phyloP scores from a whole-genome alignment of 116 monocot species.

The Cymodocea nodosa region DNA sequence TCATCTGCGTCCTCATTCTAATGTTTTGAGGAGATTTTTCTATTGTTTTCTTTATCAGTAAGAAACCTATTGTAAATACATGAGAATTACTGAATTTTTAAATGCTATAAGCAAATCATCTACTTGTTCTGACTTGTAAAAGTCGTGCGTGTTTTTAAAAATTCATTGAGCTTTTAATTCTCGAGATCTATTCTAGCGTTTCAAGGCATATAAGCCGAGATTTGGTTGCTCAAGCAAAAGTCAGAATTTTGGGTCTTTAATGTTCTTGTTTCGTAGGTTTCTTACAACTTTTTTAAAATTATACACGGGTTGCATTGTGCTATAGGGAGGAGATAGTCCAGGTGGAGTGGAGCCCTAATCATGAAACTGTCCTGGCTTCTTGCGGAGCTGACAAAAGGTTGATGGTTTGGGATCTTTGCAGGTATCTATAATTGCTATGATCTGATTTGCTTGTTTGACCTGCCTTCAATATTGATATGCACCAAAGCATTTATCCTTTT shows the following conservation, averaged over 20 bases:
- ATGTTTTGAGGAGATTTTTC: too few relatives aligned
- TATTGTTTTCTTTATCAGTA: too few relatives aligned
- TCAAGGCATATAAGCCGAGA: neutral
- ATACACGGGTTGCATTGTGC: conserved; percentile 2
- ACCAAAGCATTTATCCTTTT: neutral
- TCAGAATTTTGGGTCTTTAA: too few relatives aligned
- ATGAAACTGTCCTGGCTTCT: conserved; percentile 83
- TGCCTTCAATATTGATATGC: neutral
- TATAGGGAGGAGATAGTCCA: conserved; percentile 64
- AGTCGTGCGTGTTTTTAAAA: too few relatives aligned
- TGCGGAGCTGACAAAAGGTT: conserved; percentile 68
- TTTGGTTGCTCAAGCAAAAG: too few relatives aligned
- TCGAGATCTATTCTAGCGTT: neutral
- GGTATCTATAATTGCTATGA: conserved; percentile 29
- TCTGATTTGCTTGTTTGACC: too few relatives aligned
- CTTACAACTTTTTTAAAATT: neutral
- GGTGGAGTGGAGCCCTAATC: conserved; percentile 91
- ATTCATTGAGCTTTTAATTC: neutral
- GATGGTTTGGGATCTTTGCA: conserved; percentile 87
- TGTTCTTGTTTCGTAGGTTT: neutral
- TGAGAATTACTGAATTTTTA: neutral
- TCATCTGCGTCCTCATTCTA: too few relatives aligned
- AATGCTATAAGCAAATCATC: neutral
- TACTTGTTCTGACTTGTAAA: neutral
- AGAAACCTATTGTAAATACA: neutral